Base-by-base conservation (phyloP, 495 filamentous ascomycete genomes). In the Sordaria brevicollis region DNA sequence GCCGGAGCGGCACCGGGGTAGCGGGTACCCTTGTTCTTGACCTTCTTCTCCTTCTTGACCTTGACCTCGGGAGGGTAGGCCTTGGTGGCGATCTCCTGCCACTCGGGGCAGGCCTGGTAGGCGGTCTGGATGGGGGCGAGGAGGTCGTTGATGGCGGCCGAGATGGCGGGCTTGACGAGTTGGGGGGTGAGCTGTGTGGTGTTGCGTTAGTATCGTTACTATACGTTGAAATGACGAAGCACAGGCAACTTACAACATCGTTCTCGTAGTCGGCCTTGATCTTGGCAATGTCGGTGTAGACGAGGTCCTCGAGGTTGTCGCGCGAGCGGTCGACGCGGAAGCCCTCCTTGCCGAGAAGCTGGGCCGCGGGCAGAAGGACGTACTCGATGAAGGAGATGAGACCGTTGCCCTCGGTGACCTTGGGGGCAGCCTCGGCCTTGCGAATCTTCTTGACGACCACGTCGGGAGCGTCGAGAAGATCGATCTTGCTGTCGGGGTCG, bases 331-430 rank as follows among this genome's bases (percentile, higher is more conserved):
- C 81, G 66, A 93, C 89, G 10, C 75, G 79, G 69, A 84, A 85
- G 13, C 86, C 85, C 31, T 79, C 78, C 10, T 76, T 78, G 49
- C 81, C 83, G 69, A 86, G 82, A 38, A 90, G 79, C 31, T 78
- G 76, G 11, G 87, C 77, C 4, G 89, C 90, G 2, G 93, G 92
- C 17, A 99, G 85, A 2, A 98, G 82, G 19, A 97, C 91, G 71
- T 86, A 91, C 77, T 98, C 92, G 17, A 94, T 88, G 39, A 97
- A 90, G 1, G 89, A 86, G 15, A 97, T 79, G 8, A 98, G 77
- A 13, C 95, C 95, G 76, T 99, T 99, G 7, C 89, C 90, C 72
- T 96, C 92, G 19, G 92, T 82, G 35, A 91, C 85, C 71, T 87
- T 84, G 2, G 95, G 95, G 36, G 86, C 86, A 6, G 90, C 90